Conservation (phyloP, 1,139 yeast species). For the Candida smagusa region DNA sequence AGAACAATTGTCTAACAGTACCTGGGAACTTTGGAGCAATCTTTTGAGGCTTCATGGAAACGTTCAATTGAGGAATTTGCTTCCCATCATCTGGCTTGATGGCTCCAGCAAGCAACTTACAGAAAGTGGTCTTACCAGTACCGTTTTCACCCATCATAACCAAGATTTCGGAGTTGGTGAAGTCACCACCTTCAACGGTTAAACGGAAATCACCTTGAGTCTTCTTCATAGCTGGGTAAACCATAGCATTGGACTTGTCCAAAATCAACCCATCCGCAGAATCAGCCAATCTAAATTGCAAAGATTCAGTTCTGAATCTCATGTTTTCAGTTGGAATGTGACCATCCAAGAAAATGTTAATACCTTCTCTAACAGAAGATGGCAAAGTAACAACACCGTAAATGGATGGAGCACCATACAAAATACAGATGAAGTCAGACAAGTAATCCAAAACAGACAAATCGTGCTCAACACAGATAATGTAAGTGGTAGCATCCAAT, state of each 20-base stretch:
- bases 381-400: conserved; percentile 98
- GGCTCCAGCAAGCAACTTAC: conserved; percentile 92
- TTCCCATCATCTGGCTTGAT: conserved; percentile 77
- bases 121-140: conserved; percentile 97
- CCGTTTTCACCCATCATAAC: conserved; percentile 99
- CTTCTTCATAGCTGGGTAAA: conserved; percentile 78
- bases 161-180: conserved; percentile 92
- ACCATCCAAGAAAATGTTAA: conserved; percentile 96
- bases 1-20: conserved; percentile 94
- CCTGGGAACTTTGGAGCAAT: conserved; percentile 98
- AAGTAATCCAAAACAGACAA: conserved; percentile 93
- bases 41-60: conserved; percentile 97
- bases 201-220: conserved; percentile 95
- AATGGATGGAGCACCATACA: conserved; percentile 96
- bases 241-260: conserved; percentile 76
- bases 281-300: conserved; percentile 92
- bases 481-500: conserved; percentile 70
- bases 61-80: conserved; percentile 81
- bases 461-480: conserved; percentile 98
- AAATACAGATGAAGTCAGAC: conserved; percentile 92
- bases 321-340: conserved; percentile 94
- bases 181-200: conserved; percentile 78
- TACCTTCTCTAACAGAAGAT: conserved; percentile 96
- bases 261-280: conserved; percentile 75
- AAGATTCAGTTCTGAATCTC: conserved; percentile 93